Base-by-base conservation (phyloP, 306 rosid genomes). In the Abrus precatorius region DNA sequence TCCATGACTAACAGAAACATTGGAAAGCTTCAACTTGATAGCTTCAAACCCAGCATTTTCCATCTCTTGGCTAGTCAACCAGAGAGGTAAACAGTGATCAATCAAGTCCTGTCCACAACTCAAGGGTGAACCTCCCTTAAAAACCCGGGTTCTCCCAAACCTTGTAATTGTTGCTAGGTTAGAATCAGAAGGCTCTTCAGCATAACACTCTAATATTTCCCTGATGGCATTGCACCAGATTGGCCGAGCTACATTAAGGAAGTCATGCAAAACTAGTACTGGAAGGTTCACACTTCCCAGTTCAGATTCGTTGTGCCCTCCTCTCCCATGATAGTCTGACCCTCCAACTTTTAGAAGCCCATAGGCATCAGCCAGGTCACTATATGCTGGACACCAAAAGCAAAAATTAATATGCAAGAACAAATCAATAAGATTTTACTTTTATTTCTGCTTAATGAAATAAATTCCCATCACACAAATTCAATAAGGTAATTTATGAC, bases 231-330 rank as follows among this genome's bases (percentile, higher is more conserved):
- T 20, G 34, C 91, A 90, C 99, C 99, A 95, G 53, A 93, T 88
- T 9, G 99, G 97, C 34, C 95, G 86, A 62, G 97, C 97, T 2
- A 82, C 89, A 84, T 87, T 84, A 20, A 95, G 99, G 69, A 95
- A 95, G 30, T 95, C 98, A 3, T 80, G 80, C 85, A 89, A 78
- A 34, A 84, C 91, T 83, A 93, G 32, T 27, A 89, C 95, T 0
- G 99, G 97, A 86, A 95, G 97, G 85, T 90, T 93, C 75, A 93
- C 99, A 52, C 99, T 95, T 82, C 99, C 99, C 67, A 95, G 84
- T 57, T 86, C 94, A 41, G 97, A 90, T 86, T 95, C 98, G 14
- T 90, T 74, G 63, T 84, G 85, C 60, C 94, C 97, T 40, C 99
- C 97, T 89, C 84, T 90, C 12, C 94, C 99, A 44, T 95, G 99